Evolutionary conservation across 495 filamentous ascomycete genomes (phyloP).

Genomic region (Gamarada debralockiae): DNA sequence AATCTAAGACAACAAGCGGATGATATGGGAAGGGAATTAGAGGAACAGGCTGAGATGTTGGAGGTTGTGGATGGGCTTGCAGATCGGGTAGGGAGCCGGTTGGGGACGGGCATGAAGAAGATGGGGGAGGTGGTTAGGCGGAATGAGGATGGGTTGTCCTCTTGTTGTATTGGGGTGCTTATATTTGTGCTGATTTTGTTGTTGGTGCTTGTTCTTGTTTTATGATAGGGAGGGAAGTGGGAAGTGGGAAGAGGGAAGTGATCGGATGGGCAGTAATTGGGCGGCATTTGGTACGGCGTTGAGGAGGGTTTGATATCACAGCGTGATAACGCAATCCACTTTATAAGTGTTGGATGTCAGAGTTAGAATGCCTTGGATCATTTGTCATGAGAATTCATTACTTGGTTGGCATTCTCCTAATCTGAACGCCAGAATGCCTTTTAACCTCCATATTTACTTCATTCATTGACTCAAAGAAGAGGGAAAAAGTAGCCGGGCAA

Average conservation of each 20-base stretch:
- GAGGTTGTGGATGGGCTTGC: conserved; percentile 76
- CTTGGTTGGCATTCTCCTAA: not conserved
- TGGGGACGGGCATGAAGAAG: conserved; percentile 82
- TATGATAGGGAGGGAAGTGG: conserved; percentile 35
- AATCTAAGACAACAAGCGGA: conserved; percentile 86
- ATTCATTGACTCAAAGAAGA: too few species aligned
- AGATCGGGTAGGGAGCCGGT: conserved; percentile 80
- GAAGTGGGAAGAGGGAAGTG: too few species aligned
- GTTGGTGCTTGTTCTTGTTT: conserved; percentile 62
- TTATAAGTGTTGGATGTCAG: too few species aligned
- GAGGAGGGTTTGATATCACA: too few species aligned
- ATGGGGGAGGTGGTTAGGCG: conserved; percentile 78
- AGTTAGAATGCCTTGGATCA: too few species aligned
- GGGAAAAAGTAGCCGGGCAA: not conserved
- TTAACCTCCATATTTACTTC: conserved; percentile 24
- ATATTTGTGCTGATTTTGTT: conserved; percentile 83
- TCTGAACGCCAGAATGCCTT: conserved; percentile 23
- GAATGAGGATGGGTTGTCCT: conserved; percentile 89
- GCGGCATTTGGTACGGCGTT: too few species aligned
- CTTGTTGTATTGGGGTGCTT: conserved; percentile 85
- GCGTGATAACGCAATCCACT: too few species aligned
- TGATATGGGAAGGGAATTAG: conserved; percentile 91
- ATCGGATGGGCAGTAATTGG: too few species aligned
- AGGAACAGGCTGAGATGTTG: conserved; percentile 82
- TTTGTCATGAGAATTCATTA: conserved; percentile 18